Conservation (phyloP, 2,329 filamentous ascomycete genomes). For the Diaporthe capsici region DNA sequence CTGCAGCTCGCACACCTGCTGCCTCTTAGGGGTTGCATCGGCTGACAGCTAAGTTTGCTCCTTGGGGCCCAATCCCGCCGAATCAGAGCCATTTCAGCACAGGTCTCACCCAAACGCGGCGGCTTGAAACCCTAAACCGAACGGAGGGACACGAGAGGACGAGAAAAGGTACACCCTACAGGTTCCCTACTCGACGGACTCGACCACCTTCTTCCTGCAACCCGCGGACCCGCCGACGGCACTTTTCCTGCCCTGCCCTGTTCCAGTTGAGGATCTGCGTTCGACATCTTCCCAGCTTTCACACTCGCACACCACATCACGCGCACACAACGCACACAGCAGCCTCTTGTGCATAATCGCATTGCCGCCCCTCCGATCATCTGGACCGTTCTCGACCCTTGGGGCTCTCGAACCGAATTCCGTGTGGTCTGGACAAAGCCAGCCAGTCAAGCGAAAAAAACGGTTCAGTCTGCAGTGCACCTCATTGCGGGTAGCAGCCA, state of each 20-base stretch:
- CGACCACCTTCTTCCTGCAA: conserved; percentile 28
- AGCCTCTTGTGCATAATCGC: conserved; percentile 10
- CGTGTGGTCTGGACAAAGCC: conserved; percentile 6
- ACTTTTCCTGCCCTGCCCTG: conserved; percentile 20
- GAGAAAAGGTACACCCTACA: conserved; percentile 34
- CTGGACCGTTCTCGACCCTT: conserved; percentile 24
- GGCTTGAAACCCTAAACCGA: conserved; percentile 38
- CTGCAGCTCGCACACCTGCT: conserved; percentile 31
- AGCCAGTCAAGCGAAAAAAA: conserved; percentile 37
- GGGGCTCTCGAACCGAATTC: conserved; percentile 12
- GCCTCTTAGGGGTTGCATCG: conserved; percentile 34
- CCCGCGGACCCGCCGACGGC: conserved; percentile 35
- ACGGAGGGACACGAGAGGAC: conserved; percentile 30
- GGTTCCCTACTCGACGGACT: conserved; percentile 32
- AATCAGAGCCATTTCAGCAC: conserved; percentile 38
- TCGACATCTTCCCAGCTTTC: conserved; percentile 2
- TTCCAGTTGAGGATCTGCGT: conserved; percentile 26
- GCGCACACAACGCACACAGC: neutral
- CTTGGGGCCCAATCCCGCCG: conserved; percentile 32
- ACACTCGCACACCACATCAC: neutral
- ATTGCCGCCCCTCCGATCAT: conserved; percentile 14
- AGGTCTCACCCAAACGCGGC: conserved; percentile 41
- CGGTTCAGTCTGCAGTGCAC: conserved; percentile 27
- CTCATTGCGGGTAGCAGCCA: conserved; percentile 37
- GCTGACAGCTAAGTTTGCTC: conserved; percentile 39